These are phyloP conservation scores for Exidia glandulosa DNA, from an alignment of 768 basidiomycete genomes.

Conservation along the genomic window DNA sequence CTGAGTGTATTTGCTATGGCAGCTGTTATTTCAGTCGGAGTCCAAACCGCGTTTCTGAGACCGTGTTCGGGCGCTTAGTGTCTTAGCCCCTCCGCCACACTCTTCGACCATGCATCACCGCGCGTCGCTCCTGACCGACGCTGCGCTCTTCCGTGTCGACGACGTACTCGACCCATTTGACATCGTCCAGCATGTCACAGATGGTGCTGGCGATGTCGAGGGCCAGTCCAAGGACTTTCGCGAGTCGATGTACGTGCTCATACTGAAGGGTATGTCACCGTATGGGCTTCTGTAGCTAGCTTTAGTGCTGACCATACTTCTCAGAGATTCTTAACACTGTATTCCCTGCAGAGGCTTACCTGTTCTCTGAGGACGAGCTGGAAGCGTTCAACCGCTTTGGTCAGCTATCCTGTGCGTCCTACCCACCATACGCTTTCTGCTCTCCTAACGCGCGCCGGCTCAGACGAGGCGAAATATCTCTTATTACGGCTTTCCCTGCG, in stretches of 20 bases:
- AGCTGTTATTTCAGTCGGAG: too few species aligned
- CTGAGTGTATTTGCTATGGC: neutral
- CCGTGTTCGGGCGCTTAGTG: neutral
- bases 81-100: neutral
- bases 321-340: slow-evolving; percentile 51
- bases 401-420: slow-evolving; percentile 38
- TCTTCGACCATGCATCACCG: neutral
- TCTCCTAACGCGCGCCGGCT: neutral
- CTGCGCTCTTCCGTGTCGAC: neutral
- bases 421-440: neutral
- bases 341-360: slow-evolving; percentile 34
- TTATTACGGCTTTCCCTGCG: slow-evolving; percentile 51
- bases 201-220: neutral
- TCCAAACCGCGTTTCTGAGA: too few species aligned
- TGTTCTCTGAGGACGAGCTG: slow-evolving; percentile 42
- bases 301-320: neutral
- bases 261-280: slow-evolving; percentile 27
- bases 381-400: slow-evolving; percentile 31
- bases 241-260: slow-evolving; percentile 32
- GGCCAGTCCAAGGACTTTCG: slow-evolving; percentile 1
- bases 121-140: neutral
- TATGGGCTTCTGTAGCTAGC: neutral
- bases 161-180: neutral
- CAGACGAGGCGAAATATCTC: slow-evolving; percentile 54
- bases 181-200: neutral